These are phyloP conservation scores for Nakaseomyces uthaithaninus DNA, from an alignment of 1,139 yeast genomes.

Conservation along the genomic window DNA sequence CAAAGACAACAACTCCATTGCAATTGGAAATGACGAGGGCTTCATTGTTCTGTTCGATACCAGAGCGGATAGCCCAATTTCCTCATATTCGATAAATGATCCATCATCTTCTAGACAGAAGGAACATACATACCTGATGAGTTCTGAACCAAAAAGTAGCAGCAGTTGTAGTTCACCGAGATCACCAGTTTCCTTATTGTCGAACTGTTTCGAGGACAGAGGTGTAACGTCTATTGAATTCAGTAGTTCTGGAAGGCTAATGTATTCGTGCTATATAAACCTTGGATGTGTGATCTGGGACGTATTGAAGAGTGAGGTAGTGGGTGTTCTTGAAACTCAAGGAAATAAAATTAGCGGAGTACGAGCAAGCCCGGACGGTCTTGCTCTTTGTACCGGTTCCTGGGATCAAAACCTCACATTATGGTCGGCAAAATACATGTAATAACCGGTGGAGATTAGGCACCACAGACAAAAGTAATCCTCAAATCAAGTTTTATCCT, in stretches of 20 bases:
- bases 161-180: slow-evolving; percentile 11
- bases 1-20: slow-evolving; percentile 63
- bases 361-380: slow-evolving; percentile 64
- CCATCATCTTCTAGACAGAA: slow-evolving; percentile 13
- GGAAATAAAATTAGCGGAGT: slow-evolving; percentile 56
- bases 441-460: not conserved
- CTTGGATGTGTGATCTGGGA: slow-evolving; percentile 78
- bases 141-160: slow-evolving; percentile 1
- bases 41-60: slow-evolving; percentile 63
- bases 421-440: slow-evolving; percentile 42
- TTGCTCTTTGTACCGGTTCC: slow-evolving; percentile 61
- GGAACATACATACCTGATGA: slow-evolving; percentile 9
- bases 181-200: slow-evolving; percentile 19
- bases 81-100: slow-evolving; percentile 39
- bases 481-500: no score
- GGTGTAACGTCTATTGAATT: slow-evolving; percentile 68
- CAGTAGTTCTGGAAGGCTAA: slow-evolving; percentile 65
- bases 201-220: slow-evolving; percentile 41
- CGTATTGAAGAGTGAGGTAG: slow-evolving; percentile 51
- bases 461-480: no score
- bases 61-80: slow-evolving; percentile 66
- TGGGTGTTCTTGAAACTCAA: slow-evolving; percentile 57
- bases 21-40: slow-evolving; percentile 77
- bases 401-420: slow-evolving; percentile 63
- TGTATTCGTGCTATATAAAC: slow-evolving; percentile 72